Conservation (phyloP, 1,284 basidiomycete species). For the Irpex sp. region DNA sequence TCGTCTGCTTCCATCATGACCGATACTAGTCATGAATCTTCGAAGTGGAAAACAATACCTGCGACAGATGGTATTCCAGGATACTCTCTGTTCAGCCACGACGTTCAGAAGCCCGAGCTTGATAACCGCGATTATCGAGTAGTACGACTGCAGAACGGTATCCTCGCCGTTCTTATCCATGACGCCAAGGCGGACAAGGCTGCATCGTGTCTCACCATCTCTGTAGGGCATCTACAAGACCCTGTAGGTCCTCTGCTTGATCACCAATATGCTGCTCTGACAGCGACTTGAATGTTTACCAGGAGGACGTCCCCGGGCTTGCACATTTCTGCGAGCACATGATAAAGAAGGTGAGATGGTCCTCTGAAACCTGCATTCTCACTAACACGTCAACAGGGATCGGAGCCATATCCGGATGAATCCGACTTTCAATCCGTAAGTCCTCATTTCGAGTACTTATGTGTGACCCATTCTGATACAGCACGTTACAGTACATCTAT, state of each 20-base stretch:
- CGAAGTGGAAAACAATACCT: neutral
- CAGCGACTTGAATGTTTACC: neutral
- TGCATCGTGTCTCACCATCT: slow-evolving; percentile 60
- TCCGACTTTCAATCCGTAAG: slow-evolving; percentile 48
- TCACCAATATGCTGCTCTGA: neutral
- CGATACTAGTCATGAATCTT: neutral
- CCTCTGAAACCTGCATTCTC: neutral
- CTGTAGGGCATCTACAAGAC: slow-evolving; percentile 63
- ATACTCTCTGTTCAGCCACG: slow-evolving; percentile 19
- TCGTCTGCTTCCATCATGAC: neutral
- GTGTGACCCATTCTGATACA: neutral
- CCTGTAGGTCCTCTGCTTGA: slow-evolving; percentile 36
- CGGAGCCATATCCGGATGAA: slow-evolving; percentile 46
- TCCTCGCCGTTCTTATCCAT: slow-evolving; percentile 57
- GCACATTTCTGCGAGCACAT: slow-evolving; percentile 65
- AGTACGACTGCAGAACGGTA: slow-evolving; percentile 55
- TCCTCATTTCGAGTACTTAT: neutral
- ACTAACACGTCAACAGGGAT: slow-evolving; percentile 24
- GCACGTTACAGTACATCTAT: slow-evolving; percentile 41
- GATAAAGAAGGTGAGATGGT: slow-evolving; percentile 31
- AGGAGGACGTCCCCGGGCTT: slow-evolving; percentile 41
- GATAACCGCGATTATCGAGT: slow-evolving; percentile 46
- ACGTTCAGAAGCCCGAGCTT: slow-evolving; percentile 41
- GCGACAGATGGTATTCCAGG: slow-evolving; percentile 10
- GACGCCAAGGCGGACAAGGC: slow-evolving; percentile 65